These are phyloP conservation scores for Podila epicladia DNA, from an alignment of 192 early-diverging fungal species.

Conservation along the genomic window DNA sequence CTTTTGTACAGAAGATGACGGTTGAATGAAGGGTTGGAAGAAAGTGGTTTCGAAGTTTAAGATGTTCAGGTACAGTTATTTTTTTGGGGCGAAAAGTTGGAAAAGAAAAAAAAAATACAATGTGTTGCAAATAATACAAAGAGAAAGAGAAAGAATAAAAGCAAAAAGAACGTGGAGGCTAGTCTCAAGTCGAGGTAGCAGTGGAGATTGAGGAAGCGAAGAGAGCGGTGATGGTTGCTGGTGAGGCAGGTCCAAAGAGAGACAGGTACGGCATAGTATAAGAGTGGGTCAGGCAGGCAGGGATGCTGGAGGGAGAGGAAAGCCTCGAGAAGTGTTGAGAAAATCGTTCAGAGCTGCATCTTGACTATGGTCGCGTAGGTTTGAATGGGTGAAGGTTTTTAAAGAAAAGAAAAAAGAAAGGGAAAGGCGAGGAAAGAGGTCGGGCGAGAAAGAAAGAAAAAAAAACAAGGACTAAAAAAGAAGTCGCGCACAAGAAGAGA, in stretches of 20 bases:
- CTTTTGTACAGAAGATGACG: slow-evolving; percentile 5
- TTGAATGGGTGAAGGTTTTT: not conserved
- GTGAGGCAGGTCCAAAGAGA: slow-evolving; percentile 1
- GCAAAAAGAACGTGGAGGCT: not conserved
- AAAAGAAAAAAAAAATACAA: not conserved
- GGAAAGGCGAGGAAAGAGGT: not conserved
- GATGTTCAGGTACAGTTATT: not conserved
- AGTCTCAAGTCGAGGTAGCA: not conserved
- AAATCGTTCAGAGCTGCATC: not conserved
- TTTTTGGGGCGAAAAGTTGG: not conserved
- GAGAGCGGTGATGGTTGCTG: not conserved
- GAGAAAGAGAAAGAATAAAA: not conserved
- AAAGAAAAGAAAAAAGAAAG: slow-evolving; percentile 1
- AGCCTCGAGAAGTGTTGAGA: not conserved
- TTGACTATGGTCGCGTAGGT: not conserved
- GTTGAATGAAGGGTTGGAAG: not conserved
- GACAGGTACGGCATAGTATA: not conserved
- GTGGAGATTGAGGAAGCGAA: not conserved
- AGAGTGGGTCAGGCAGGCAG: not conserved
- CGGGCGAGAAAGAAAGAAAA: not conserved
- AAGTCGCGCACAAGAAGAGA: not conserved
- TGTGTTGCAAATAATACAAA: not conserved
- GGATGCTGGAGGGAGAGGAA: not conserved
- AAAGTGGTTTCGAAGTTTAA: slow-evolving; percentile 6
- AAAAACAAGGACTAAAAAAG: not conserved